These are phyloP conservation scores for Hemisphaericaspora xylanilytica DNA, from an alignment of 1,139 yeast genomes.

Conservation along the genomic window DNA sequence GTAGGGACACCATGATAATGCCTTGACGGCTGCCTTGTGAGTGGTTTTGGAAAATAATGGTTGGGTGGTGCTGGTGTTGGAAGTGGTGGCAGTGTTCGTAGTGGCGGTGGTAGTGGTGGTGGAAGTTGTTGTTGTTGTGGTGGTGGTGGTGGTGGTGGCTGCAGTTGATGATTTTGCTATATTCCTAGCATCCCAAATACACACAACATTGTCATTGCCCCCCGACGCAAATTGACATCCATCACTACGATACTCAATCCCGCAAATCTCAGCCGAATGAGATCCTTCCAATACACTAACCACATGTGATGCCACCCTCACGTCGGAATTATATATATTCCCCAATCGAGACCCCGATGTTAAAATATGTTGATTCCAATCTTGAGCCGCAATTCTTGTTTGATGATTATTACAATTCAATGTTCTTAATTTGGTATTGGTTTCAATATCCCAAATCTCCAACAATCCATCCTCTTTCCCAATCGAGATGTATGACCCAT, in stretches of 20 bases:
- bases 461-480: constrained; percentile 83
- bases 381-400: constrained; percentile 76
- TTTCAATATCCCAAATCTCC: constrained; percentile 94
- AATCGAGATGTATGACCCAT: constrained; percentile 81
- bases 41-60: constrained; percentile 77
- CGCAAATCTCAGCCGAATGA: constrained; percentile 92
- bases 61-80: not conserved
- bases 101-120: constrained; percentile 16
- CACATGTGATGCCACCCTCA: constrained; percentile 79
- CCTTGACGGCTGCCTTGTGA: constrained; percentile 95
- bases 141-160: constrained; percentile 17
- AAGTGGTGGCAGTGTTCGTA: constrained; percentile 5
- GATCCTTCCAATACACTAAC: constrained; percentile 48
- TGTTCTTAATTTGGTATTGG: constrained; percentile 70
- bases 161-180: constrained; percentile 1
- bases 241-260: constrained; percentile 80
- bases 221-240: constrained; percentile 89
- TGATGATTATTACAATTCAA: constrained; percentile 63
- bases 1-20: constrained; percentile 93
- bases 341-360: constrained; percentile 87
- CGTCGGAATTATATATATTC: constrained; percentile 84
- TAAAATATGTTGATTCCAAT: constrained; percentile 81
- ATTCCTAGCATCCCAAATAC: constrained; percentile 93
- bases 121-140: not conserved
- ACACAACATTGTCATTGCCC: constrained; percentile 90